phyloP scores from a whole-genome alignment of 176 grass and related monocot genomes.

The Hordeum marinum region DNA sequence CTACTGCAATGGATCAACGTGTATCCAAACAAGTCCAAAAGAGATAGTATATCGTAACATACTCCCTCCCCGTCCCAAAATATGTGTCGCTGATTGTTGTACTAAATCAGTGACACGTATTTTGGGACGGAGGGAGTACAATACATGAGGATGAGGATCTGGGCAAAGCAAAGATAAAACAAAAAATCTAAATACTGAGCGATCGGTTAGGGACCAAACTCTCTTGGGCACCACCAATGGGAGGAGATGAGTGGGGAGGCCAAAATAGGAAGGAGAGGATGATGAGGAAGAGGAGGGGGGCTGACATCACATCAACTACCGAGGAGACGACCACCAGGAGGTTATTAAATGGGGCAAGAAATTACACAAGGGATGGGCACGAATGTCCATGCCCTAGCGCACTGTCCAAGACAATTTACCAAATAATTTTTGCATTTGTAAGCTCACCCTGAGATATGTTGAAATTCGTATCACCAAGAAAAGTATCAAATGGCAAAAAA shows the following conservation, averaged over 20 bases:
- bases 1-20: not conserved
- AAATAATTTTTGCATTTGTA: not conserved
- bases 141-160: not conserved
- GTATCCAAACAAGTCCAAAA: not conserved
- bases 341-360: not conserved
- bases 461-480: not conserved
- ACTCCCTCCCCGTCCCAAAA: too few relatives aligned
- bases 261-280: not conserved
- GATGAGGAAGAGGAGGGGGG: not conserved
- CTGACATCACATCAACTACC: not conserved
- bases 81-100: too few relatives aligned
- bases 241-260: not conserved
- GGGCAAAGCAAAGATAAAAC: not conserved
- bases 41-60: not conserved
- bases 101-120: too few relatives aligned
- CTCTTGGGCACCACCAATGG: not conserved
- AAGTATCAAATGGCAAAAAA: not conserved
- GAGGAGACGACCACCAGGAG: not conserved
- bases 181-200: not conserved
- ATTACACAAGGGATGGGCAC: not conserved
- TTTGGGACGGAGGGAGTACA: not conserved
- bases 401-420: not conserved
- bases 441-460: not conserved
- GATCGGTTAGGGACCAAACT: not conserved
- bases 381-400: not conserved